Evolutionary conservation across 495 filamentous ascomycete species (phyloP).

Genomic region (Aspergillus cavernicola): DNA sequence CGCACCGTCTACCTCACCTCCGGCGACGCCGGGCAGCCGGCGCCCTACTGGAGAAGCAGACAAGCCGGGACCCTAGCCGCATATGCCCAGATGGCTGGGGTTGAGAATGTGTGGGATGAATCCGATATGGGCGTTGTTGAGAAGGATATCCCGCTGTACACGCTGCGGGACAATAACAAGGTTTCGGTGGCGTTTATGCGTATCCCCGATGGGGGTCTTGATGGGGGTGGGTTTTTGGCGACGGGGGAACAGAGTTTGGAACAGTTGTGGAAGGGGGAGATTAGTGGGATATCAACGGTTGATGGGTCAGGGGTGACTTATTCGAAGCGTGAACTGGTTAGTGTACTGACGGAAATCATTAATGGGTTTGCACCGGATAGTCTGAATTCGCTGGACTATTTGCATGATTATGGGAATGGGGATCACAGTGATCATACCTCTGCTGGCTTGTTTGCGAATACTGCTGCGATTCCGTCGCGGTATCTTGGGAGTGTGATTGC

Average conservation of each 20-base stretch:
- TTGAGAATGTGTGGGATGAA: conserved; percentile 11
- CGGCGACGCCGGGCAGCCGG: conserved; percentile 61
- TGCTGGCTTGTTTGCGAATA: conserved; percentile 8
- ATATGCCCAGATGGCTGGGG: conserved; percentile 15
- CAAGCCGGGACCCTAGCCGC: conserved; percentile 12
- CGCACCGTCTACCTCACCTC: conserved; percentile 76
- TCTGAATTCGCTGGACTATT: conserved; percentile 15
- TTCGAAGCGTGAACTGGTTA: conserved; percentile 9
- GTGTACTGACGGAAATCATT: conserved; percentile 7
- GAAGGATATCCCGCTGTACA: conserved; percentile 13
- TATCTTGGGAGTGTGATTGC: conserved; percentile 1
- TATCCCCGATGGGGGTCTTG: conserved; percentile 17
- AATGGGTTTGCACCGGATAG: conserved; percentile 11
- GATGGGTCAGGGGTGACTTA: conserved; percentile 12
- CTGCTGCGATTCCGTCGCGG: not conserved
- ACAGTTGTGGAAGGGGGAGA: conserved; percentile 14
- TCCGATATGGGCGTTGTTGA: conserved; percentile 3
- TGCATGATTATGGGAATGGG: conserved; percentile 6
- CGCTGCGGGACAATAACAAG: not conserved
- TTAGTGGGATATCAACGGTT: conserved; percentile 11
- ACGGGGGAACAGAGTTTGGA: conserved; percentile 13
- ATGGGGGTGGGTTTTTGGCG: conserved; percentile 10
- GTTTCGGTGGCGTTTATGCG: conserved; percentile 18
- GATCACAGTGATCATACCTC: conserved; percentile 22
- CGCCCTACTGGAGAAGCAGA: conserved; percentile 12